Percentiles rank a stretch among this genome's conserved stretches.
Evolutionary conservation across 352 stramenopile genomes (phyloP).

Genomic region (Pythium grandisporangium): DNA sequence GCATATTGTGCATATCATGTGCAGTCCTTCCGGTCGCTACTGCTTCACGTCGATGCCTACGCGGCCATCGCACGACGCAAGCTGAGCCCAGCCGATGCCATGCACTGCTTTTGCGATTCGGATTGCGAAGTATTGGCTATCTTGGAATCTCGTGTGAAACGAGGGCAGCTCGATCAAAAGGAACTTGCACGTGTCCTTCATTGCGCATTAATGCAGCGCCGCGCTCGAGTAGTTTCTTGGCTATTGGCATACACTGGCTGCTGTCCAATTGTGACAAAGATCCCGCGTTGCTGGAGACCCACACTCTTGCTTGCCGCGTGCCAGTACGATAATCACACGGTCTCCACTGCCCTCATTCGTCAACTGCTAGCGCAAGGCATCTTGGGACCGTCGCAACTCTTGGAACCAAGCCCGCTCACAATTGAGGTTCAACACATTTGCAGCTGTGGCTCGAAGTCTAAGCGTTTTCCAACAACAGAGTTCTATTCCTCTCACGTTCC

Average conservation of each 20-base stretch:
- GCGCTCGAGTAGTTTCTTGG: constrained; percentile 4
- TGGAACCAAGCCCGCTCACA: too few relatives aligned
- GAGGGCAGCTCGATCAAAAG: constrained; percentile 8
- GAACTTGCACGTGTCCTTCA: not conserved
- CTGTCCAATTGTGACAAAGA: not conserved
- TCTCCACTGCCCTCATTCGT: too few relatives aligned
- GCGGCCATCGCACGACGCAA: not conserved
- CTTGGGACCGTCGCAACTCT: too few relatives aligned
- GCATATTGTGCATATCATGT: constrained; percentile 5
- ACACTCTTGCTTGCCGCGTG: not conserved
- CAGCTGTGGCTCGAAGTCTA: too few relatives aligned
- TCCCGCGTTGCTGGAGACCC: not conserved
- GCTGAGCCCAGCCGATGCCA: constrained; percentile 1
- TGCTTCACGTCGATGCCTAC: constrained; percentile 1
- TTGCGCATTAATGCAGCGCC: not conserved
- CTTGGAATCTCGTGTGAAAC: not conserved
- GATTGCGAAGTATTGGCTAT: constrained; percentile 5
- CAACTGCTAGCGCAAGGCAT: too few relatives aligned
- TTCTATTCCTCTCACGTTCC: too few relatives aligned
- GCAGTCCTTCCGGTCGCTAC: constrained; percentile 1
- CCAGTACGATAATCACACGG: not conserved
- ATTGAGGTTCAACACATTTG: too few relatives aligned
- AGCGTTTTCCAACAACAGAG: too few relatives aligned
- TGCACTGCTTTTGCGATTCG: constrained; percentile 1
- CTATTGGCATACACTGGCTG: not conserved